Evolutionary conservation across 2,329 filamentous ascomycete species (phyloP), one percentile per base, ranked within the genome.

Genomic region (Drechslerella coelobrocha): DNA sequence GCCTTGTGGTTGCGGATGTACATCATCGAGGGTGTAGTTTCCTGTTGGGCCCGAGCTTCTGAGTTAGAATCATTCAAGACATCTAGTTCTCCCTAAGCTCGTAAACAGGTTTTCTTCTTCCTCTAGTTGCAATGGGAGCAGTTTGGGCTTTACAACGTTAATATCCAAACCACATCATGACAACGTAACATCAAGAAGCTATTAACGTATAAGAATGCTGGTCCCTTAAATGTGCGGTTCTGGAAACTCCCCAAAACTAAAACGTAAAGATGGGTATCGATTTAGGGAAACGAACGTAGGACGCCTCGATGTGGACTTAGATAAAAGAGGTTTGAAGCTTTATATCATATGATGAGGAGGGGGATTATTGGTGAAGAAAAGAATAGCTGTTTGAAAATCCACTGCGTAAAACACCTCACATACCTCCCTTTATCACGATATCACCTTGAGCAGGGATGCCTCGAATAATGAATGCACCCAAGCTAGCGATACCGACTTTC

Each of bases 381-480:
- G 54, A 73, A 52, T 29, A 72, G 17, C 43, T 21, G 8, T 48
- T 59, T 10, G 19, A 57, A 34, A 24, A 41, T 39, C n/a, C 27
- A n/a, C 19, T 52, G 17, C 14, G n/a, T 56, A 51, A 53, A 52
- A 75, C 55, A 31, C 63, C 57, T 41, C 75, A 71, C 66, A 71
- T 71, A 71, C 66, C 66, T 71, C 66, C 66, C 51, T 63, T 74
- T 50, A 77, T 75, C 5, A 65, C 68, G 77, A 99, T 88, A 77
- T 88, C 85, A 75, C 94, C 82, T 92, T 84, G 45, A 78, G 86
- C 91, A 51, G 93, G 93, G 76, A 99, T 89, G 74, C 89, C 87
- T 79, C 90, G 91, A 76, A 97, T 82, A 59, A 89, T 84, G 76
- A 97, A 85, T 75, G 88, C 83, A 52, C 94, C 94, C 73, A 99